Conservation (phyloP, 2,329 filamentous ascomycete species). For the Cladosporium austrohemisphaericum region DNA sequence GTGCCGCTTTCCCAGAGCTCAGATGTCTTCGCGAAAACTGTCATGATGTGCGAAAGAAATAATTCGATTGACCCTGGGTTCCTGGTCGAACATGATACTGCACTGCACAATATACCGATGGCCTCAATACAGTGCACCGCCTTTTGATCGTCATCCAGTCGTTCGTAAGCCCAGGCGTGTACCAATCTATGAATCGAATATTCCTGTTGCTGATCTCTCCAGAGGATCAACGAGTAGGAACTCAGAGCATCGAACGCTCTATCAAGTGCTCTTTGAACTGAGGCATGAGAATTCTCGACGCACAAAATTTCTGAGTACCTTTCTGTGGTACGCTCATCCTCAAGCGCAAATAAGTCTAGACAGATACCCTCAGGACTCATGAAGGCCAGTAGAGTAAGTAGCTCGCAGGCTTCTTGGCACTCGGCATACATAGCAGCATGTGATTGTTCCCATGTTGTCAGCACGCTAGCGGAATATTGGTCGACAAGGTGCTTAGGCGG, state of each 20-base stretch:
- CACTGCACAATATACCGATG: no score
- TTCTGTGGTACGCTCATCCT: neutral
- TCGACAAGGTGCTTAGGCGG: constrained; percentile 11
- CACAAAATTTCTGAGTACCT: neutral
- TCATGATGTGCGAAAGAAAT: neutral
- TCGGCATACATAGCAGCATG: constrained; percentile 18
- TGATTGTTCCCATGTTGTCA: constrained; percentile 27
- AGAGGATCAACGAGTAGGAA: constrained; percentile 21
- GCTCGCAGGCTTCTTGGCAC: constrained; percentile 20
- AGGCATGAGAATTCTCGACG: neutral
- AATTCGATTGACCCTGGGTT: neutral
- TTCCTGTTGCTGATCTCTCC: constrained; percentile 20
- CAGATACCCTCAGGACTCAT: neutral
- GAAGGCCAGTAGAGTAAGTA: neutral
- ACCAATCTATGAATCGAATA: constrained; percentile 27
- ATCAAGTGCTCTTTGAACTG: neutral
- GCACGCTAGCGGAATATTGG: constrained; percentile 26
- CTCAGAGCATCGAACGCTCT: constrained; percentile 12
- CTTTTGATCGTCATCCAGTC: neutral
- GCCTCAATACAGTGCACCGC: neutral
- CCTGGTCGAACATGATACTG: no score
- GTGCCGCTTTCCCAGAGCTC: no score
- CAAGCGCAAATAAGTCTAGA: neutral
- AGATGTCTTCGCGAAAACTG: neutral
- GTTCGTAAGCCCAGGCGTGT: constrained; percentile 20